Evolutionary conservation across 2,329 filamentous ascomycete genomes (phyloP), one percentile per base, ranked within the genome.

Genomic region (Hymenoscyphus occultus): DNA sequence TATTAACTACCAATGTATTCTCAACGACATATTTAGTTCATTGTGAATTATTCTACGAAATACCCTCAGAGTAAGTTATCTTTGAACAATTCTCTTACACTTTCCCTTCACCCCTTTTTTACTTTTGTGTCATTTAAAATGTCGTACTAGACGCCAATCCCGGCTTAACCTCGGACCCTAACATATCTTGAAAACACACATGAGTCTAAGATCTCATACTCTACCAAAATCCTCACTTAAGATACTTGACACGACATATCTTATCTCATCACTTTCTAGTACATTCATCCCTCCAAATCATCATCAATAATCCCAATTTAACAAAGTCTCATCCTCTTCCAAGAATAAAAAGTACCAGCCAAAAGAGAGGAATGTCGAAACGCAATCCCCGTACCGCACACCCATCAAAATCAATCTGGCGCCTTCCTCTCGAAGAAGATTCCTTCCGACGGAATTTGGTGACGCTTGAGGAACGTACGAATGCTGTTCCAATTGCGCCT

Each of bases 401-500:
- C 13, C n/a, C 16, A n/a, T 59, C 56, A 6, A 58, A 59, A 16
- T 67, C 65, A 12, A 67, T 67, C 62, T 67, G 65, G 65, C 60
- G 32, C 6, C 42, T 9, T 28, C 32, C 56, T 35, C 40, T 67
- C 2, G 39, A 56, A 5, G 65, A 67, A 39, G 57, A 65, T 14
- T n/a, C 22, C 6, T 67, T 67, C 35, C 63, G 65, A 9, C 48
- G 56, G 39, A 58, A 64, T 51, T 45, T 67, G 7, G 65, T 67
- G 14, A 57, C 39, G 7, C 63, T 67, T 2, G 60, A 67, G 31
- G 60, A 65, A 42, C 63, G 63, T 19, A 65, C 65, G 28, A 67
- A 65, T 13, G 64, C 65, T 60, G 67, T 69, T 39, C 69, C 69
- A 13, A 62, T 65, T 12, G 68, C 64, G 9, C 63, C 69, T n/a